phyloP scores from a whole-genome alignment of 2,329 filamentous ascomycete species.

The Exophiala spinifera region DNA sequence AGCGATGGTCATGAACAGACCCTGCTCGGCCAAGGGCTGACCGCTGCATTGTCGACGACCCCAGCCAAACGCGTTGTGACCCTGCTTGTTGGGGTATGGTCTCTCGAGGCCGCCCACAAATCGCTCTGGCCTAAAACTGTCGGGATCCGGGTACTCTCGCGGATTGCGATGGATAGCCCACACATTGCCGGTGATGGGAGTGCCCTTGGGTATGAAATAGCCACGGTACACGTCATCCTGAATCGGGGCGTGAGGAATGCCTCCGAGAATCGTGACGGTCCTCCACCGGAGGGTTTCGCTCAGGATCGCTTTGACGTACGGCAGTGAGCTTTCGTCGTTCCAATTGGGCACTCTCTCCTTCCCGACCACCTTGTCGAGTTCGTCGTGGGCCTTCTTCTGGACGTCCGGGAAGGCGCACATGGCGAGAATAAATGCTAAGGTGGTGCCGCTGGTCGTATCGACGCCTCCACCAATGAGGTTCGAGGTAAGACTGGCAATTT shows the following conservation, averaged over 20 bases:
- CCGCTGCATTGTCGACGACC: conserved; percentile 55
- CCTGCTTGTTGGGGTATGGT: conserved; percentile 49
- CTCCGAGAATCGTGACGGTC: conserved; percentile 35
- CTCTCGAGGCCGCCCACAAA: conserved; percentile 37
- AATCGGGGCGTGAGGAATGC: conserved; percentile 36
- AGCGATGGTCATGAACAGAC: conserved; percentile 58
- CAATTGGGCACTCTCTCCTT: conserved; percentile 38
- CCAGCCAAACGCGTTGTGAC: conserved; percentile 58
- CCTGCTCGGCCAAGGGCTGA: conserved; percentile 57
- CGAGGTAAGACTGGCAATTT: conserved; percentile 48
- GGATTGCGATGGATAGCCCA: conserved; percentile 33
- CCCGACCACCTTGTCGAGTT: conserved; percentile 44
- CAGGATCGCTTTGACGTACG: conserved; percentile 39
- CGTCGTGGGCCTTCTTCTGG: conserved; percentile 45
- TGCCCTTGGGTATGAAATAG: conserved; percentile 50
- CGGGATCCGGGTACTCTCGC: conserved; percentile 39
- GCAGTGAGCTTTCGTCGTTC: conserved; percentile 37
- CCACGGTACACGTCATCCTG: conserved; percentile 50
- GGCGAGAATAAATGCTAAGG: conserved; percentile 33
- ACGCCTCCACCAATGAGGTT: conserved; percentile 39
- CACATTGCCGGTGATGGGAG: conserved; percentile 31
- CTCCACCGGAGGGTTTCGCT: conserved; percentile 40
- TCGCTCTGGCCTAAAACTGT: conserved; percentile 44
- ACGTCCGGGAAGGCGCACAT: conserved; percentile 44
- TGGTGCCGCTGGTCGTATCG: conserved; percentile 33